Conservation (phyloP, 768 basidiomycete species). For the Mrakia gelida region DNA sequence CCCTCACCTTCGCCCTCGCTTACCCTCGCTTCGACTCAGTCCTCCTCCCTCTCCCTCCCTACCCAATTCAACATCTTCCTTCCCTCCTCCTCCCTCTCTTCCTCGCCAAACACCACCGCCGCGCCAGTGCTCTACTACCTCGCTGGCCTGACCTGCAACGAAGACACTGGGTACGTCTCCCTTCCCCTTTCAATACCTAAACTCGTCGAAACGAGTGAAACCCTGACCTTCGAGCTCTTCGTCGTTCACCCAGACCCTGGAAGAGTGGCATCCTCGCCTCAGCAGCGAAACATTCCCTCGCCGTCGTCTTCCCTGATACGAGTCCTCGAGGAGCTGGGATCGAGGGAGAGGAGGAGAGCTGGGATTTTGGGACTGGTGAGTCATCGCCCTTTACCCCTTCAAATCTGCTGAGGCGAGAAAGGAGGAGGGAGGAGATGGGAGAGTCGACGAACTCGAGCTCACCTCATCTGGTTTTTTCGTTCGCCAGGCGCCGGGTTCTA, state of each 20-base stretch:
- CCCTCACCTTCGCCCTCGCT: neutral
- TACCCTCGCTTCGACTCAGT: slow-evolving; percentile 40
- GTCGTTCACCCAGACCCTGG: slow-evolving; percentile 59
- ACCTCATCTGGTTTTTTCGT: too few relatives aligned
- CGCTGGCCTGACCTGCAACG: slow-evolving; percentile 58
- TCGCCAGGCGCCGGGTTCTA: slow-evolving; percentile 80
- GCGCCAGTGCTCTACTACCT: slow-evolving; percentile 75
- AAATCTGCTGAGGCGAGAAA: slow-evolving; percentile 56
- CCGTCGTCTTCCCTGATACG: slow-evolving; percentile 91
- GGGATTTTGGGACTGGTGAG: slow-evolving; percentile 76
- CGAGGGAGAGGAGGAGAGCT: slow-evolving; percentile 64
- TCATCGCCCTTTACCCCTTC: neutral
- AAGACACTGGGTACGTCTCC: slow-evolving; percentile 87
- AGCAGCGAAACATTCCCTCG: slow-evolving; percentile 78
- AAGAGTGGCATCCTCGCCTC: slow-evolving; percentile 89
- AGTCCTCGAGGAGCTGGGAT: slow-evolving; percentile 87
- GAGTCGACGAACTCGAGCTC: slow-evolving; percentile 43
- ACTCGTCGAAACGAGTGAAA: too few relatives aligned
- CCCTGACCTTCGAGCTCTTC: neutral
- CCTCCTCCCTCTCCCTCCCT: slow-evolving; percentile 48
- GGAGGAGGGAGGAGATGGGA: slow-evolving; percentile 75
- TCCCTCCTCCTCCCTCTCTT: slow-evolving; percentile 46
- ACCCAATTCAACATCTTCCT: slow-evolving; percentile 87
- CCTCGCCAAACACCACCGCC: slow-evolving; percentile 42
- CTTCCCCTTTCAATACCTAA: too few relatives aligned